Evolutionary conservation across 2,329 filamentous ascomycete genomes (phyloP), one percentile per base, ranked within the genome.

Genomic region (Didymella lethalis): DNA sequence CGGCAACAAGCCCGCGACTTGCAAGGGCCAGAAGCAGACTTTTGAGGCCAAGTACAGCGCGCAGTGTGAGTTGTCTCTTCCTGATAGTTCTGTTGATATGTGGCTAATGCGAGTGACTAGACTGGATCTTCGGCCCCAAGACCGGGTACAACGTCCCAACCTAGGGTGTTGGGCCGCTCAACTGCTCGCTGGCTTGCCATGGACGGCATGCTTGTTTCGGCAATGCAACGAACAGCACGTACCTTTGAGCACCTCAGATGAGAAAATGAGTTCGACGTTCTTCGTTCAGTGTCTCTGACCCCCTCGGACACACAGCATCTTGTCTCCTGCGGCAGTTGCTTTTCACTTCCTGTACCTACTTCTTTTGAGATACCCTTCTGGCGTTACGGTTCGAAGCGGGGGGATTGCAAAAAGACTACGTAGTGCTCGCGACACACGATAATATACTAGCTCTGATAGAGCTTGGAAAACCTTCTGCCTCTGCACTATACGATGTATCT

Each of bases 1-100:
- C 4, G 82, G 82, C 26, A 75, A 72, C 60, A 70, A 76, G 48
- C 77, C 78, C 2, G 63, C 64, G 2, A 77, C 70, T 1, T 84
- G 82, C 67, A 68, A 72, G 54, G 74, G 70, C 5, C 65, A 64
- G 64, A 70, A 70, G 34, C 48, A 50, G 6, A 46, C 59, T 5
- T 76, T 79, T 52, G 72, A 78, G 54, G 77, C 81, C 16, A 73
- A 76, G 28, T 84, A 84, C 64, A 75, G 79, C 4, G 79, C 82
- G 2, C 71, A 74, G 51, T 71, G 68, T 70, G 61, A 58, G 68
- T 65, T 25, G 2, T 4, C 11, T 32, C n/a, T 20, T 26, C 8
- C 25, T 14, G 7, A 18, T 40, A 7, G 5, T 23, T 11, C 1
- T 11, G n/a, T 40, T 12, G 7, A 11, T 2, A 2, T 10, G 11